Base-by-base conservation (phyloP, 1,284 basidiomycete species). In the Ustilago cynodontis region DNA sequence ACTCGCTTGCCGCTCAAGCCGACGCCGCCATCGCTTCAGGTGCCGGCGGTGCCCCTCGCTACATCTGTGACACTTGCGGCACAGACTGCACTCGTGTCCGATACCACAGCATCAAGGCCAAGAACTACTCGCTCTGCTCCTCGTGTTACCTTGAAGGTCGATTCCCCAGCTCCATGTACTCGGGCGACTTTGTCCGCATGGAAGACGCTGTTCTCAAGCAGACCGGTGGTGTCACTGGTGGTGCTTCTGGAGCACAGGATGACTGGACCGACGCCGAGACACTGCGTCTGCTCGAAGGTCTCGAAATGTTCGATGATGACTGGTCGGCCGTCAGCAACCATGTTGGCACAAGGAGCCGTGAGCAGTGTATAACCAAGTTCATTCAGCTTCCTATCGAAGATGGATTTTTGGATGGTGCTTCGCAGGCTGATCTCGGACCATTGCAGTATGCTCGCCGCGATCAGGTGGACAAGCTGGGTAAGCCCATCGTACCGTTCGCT, bases 221-320 rank as follows among this genome's bases (percentile, higher is more conserved):
- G 22, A 65, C 73, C 8, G 81, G 79, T 31, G 89, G 87, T 2
- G 86, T 88, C 2, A 88, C 88, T 20, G 79, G 85, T 13, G 85
- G 89, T 50, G 88, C 87, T 5, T 87, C 86, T 10, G 88, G 88
- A 0, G 88, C 87, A 22, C 89, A 90, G 49, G 90, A 92, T 76
- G 91, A 92, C 76, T 99, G 97, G 97, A 90, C 91, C 4, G 95
- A 98, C 85, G 92, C 95, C 84, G 97, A 99, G 87, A 90, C 93
- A 20, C 87, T 99, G 14, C 87, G 94, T 2, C 88, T 99, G 16
- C 89, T 99, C 20, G 96, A 99, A 87, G 97, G 92, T 18, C 90
- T 99, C 57, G 96, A 99, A 87, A 96, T 99, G 94, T 95, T 92
- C 86, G 94, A 98, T 77, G 96, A 98, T 84, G 96, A 98, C 85